Base-by-base conservation (phyloP, 2,329 filamentous ascomycete genomes). In the Neophaeococcomyces mojaviensis region DNA sequence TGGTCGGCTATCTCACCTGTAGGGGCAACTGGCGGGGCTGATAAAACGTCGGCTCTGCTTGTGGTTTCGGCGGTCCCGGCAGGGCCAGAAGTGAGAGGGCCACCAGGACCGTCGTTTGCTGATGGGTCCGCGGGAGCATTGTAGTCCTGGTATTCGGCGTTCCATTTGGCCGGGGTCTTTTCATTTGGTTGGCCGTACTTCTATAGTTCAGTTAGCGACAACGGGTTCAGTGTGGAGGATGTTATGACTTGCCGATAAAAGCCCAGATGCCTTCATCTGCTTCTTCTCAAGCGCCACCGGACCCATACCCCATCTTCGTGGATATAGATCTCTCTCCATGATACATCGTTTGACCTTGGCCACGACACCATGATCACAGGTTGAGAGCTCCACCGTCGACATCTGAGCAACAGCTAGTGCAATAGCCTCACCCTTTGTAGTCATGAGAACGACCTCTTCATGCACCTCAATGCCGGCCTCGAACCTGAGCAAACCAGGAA, bases 291-390 rank as follows among this genome's bases (percentile, higher is more conserved):
- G 72, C 40, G 92, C 92, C 50, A 90, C 83, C 44, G 92, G 90
- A 52, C 92, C 92, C 63, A 97, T 80, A 56, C 92, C 92, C 92
- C 92, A 98, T 75, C 90, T 78, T 66, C 88, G 80, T 54, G 92
- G 92, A 78, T 98, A 98, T 49, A 97, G 77, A 66, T 97, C 92
- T 60, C 92, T 86, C 77, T 98, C 92, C 92, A 98, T 98, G 69
- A 98, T 98, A 70, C 89, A 95, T 61, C 92, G 84, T 83, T 98
- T 98, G 66, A 98, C 88, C 77, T 96, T 97, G 59, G 92, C 92
- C 49, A 97, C 90, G 49, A 96, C 88, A 59, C 92, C 92, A 69
- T 98, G 92, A 64, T 97, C 89, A 69, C 92, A 97, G 28, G 88
- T 90, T 24, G 88, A 88, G 69, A 98, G 86, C 72, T 97, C 92